Evolutionary conservation across 2,329 filamentous ascomycete species (phyloP), one percentile per base, ranked within the genome.

Genomic region (Albophoma yamanashiensis): DNA sequence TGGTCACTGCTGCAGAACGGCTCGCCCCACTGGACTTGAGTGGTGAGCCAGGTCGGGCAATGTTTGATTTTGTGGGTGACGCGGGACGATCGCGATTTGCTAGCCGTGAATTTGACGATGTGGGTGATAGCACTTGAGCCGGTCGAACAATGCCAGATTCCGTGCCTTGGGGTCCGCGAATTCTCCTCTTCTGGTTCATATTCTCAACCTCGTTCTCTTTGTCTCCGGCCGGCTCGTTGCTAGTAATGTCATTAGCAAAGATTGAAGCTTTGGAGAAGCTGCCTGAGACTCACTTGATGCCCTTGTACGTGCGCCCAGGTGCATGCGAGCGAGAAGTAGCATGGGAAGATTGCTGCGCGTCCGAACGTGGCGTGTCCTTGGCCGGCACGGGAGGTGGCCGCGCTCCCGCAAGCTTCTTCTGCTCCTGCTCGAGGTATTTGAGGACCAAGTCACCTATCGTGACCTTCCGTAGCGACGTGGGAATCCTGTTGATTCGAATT

Each of bases 401-500:
- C 57, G 69, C 63, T 57, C 63, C 62, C 27, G 70, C 62, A 7
- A 67, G 57, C 67, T 75, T 72, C 57, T 76, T 74, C 58, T 79
- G 73, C 58, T 78, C 76, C 59, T 80, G 74, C 38, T 78, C 74
- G n/a, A 74, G 61, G 65, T 77, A 77, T 65, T 78, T 84, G 56
- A 74, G 69, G 15, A 92, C 72, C 11, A 97, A 79, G 53, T 96
- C 92, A 60, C 86, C 86, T 81, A 99, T 93, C 60, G 85, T 95
- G 63, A 85, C 81, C 69, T 88, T 89, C 62, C 93, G 87, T 64
- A 96, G 76, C 20, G 87, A 82, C 67, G 85, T 83, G 9, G 94
- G 94, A 58, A 97, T 94, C 59, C 94, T 87, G 71, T 97, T 96
- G 72, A 97, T 83, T 75, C 94, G 89, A 76, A 96, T 89, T 74